A percentile compares a stretch with the other conserved stretches of the same genome.
These are phyloP conservation scores for Paracoccidioides brasiliensis DNA, from an alignment of 2,329 filamentous ascomycete species.

Conservation along the genomic window DNA sequence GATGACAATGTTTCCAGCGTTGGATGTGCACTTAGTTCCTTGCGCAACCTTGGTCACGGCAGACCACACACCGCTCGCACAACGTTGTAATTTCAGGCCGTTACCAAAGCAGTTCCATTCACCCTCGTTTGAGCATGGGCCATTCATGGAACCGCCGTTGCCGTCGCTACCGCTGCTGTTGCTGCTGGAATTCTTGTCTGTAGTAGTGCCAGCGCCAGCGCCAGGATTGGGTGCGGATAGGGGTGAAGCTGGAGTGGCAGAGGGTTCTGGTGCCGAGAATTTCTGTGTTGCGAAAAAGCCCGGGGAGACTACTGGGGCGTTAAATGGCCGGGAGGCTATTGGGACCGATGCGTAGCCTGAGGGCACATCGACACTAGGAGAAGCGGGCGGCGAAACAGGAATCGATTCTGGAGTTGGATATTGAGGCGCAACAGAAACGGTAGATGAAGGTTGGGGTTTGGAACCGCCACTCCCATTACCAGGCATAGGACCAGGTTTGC, in stretches of 20 bases:
- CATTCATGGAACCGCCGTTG: conserved; percentile 4
- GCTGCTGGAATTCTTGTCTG: conserved; percentile 1
- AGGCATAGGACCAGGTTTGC: conserved; percentile 22
- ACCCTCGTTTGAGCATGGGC: conserved; percentile 40
- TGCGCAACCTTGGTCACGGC: conserved; percentile 36
- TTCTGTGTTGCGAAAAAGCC: neutral
- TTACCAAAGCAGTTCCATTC: conserved; percentile 47
- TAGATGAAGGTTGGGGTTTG: conserved; percentile 8
- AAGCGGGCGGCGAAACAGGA: neutral
- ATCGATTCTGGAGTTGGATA: neutral
- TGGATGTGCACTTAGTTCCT: conserved; percentile 41
- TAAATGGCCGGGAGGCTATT: neutral
- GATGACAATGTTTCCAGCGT: conserved; percentile 20
- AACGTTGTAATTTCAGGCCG: conserved; percentile 44
- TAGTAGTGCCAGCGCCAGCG: conserved; percentile 2
- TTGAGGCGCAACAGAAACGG: conserved; percentile 10
- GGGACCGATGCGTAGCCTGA: neutral
- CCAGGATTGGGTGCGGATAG: conserved; percentile 11
- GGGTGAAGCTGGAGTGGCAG: conserved; percentile 9
- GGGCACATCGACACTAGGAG: neutral
- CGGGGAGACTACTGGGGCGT: neutral
- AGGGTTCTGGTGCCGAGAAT: conserved; percentile 12
- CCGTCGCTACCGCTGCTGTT: conserved; percentile 3
- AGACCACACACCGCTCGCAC: conserved; percentile 47
- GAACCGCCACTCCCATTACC: conserved; percentile 17